phyloP scores from a whole-genome alignment of 169 alveolate species.

The Plasmodium cynomolgi region DNA sequence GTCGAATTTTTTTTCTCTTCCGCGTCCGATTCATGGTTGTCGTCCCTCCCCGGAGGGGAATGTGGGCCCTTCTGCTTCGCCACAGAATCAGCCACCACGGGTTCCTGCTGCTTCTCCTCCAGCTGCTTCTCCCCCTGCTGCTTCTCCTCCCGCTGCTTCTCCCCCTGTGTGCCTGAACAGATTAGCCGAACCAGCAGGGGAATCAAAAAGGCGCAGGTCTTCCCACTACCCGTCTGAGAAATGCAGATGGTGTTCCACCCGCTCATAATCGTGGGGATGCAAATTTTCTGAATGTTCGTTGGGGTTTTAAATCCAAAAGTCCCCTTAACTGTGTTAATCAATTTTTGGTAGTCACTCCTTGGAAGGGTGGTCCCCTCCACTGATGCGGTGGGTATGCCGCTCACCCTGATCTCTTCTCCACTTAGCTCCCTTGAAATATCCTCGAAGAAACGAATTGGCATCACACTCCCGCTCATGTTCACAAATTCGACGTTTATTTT shows the following conservation, averaged over 20 bases:
- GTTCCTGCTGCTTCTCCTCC: not conserved
- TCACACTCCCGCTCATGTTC: slow-evolving; percentile 9
- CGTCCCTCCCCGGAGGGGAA: not conserved
- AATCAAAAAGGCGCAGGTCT: slow-evolving; percentile 83
- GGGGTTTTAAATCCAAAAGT: slow-evolving; percentile 51
- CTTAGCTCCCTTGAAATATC: slow-evolving; percentile 13
- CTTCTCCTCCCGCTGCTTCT: not conserved
- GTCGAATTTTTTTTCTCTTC: not conserved
- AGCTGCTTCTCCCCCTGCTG: not conserved
- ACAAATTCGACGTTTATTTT: slow-evolving; percentile 57
- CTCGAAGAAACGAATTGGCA: slow-evolving; percentile 51
- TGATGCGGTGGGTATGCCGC: not conserved
- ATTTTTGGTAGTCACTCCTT: slow-evolving; percentile 15
- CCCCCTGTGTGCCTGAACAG: not conserved
- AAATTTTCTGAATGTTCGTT: slow-evolving; percentile 56
- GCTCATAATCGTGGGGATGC: slow-evolving; percentile 80
- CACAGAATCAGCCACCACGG: not conserved
- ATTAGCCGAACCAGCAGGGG: slow-evolving; percentile 74
- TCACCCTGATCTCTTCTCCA: not conserved
- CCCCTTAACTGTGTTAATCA: slow-evolving; percentile 20
- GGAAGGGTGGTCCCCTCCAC: not conserved
- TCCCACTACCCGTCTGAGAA: slow-evolving; percentile 88
- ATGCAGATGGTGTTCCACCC: slow-evolving; percentile 82
- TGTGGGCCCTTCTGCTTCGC: not conserved
- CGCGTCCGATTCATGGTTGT: not conserved